These are phyloP conservation scores for Linnemannia zychae DNA, from an alignment of 192 early-diverging fungal species.

Conservation along the genomic window DNA sequence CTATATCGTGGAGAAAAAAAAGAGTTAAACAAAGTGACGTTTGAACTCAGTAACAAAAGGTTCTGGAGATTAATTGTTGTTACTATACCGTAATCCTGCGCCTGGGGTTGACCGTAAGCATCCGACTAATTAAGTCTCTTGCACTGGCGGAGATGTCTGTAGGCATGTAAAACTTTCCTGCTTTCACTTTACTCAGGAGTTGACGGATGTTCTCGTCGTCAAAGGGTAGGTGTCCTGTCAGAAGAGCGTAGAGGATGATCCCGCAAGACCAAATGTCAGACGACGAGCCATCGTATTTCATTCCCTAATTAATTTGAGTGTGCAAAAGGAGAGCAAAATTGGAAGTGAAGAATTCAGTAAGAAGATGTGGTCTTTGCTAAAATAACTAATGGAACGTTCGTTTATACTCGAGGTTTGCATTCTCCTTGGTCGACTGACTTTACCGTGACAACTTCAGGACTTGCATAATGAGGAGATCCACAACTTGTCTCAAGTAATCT, in stretches of 20 bases:
- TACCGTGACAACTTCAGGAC: conserved; percentile 73
- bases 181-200: conserved; percentile 57
- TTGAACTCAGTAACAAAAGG: background rate
- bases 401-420: background rate
- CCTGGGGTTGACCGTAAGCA: conserved; percentile 61
- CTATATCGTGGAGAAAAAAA: conserved; percentile 16
- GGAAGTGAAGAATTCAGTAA: background rate
- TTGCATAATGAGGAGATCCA: conserved; percentile 82
- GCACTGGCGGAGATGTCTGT: conserved; percentile 62
- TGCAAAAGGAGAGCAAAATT: background rate
- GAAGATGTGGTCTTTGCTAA: background rate
- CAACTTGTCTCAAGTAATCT: conserved; percentile 70
- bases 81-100: conserved; percentile 59
- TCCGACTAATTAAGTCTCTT: conserved; percentile 61
- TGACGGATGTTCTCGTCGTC: conserved; percentile 58
- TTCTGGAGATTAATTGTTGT: too few species aligned
- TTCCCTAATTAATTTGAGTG: conserved; percentile 52
- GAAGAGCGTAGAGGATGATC: conserved; percentile 81
- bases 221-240: conserved; percentile 84
- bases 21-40: background rate
- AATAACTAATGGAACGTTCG: background rate
- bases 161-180: conserved; percentile 65
- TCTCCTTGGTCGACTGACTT: background rate
- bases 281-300: conserved; percentile 74
- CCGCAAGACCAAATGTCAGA: conserved; percentile 89